phyloP scores from a whole-genome alignment of 2,329 filamentous ascomycete species.

The Aureobasidium musti region DNA sequence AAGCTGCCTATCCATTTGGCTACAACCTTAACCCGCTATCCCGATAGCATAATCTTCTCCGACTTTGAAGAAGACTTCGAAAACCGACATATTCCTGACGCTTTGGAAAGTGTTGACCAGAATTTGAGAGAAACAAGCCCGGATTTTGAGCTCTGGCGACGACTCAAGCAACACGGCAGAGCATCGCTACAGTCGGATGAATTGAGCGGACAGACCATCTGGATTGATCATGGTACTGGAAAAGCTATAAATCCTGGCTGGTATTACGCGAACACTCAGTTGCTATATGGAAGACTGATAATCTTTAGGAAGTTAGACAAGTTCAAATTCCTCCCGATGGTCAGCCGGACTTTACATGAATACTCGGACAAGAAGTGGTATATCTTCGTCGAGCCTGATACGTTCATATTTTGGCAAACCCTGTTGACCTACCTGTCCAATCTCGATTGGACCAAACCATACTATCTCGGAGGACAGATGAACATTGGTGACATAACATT shows the following conservation, averaged over 20 bases:
- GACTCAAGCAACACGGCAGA: slow-evolving; percentile 34
- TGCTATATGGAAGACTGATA: no score
- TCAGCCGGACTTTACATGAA: slow-evolving; percentile 39
- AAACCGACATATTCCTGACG: slow-evolving; percentile 40
- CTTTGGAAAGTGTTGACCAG: slow-evolving; percentile 33
- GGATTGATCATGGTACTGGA: slow-evolving; percentile 30
- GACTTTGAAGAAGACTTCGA: slow-evolving; percentile 44
- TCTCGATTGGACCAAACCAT: slow-evolving; percentile 45
- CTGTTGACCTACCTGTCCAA: slow-evolving; percentile 45
- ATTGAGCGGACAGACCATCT: slow-evolving; percentile 30
- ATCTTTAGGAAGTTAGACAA: slow-evolving; percentile 42
- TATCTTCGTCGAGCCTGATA: slow-evolving; percentile 61
- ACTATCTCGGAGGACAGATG: slow-evolving; percentile 47
- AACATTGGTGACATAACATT: slow-evolving; percentile 44
- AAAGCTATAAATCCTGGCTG: slow-evolving; percentile 40
- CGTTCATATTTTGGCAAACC: slow-evolving; percentile 57
- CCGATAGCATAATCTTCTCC: slow-evolving; percentile 43
- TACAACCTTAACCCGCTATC: slow-evolving; percentile 42
- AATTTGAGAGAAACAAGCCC: slow-evolving; percentile 31
- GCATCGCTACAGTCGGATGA: slow-evolving; percentile 32
- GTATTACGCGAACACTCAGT: no score
- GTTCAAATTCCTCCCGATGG: slow-evolving; percentile 59
- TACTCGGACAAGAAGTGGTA: slow-evolving; percentile 58
- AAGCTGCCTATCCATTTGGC: slow-evolving; percentile 40
- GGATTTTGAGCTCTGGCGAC: slow-evolving; percentile 38